Percentiles rank a stretch among this genome's conserved stretches.
Evolutionary conservation across 805 yeast genomes (phyloP).

Genomic region (Ogataea saltuana): DNA sequence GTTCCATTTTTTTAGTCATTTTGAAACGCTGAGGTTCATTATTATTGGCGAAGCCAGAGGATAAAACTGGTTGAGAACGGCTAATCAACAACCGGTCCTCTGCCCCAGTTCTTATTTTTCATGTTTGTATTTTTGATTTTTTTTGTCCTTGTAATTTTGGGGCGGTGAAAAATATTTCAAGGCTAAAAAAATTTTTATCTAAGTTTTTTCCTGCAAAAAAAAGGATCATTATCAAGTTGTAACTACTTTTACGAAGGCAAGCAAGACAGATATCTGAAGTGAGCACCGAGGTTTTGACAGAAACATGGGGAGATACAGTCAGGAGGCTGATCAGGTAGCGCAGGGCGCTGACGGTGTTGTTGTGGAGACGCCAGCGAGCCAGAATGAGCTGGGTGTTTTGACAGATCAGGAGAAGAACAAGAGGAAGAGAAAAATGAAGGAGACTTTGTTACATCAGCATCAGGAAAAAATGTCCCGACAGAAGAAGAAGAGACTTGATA

Average conservation of each 20-base stretch:
- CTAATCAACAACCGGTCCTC: no score
- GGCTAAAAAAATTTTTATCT: not conserved
- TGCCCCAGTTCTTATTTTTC: no score
- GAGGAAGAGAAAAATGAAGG: conserved; percentile 63
- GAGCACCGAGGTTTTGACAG: no score
- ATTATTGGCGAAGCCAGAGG: no score
- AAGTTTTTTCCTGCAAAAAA: conserved; percentile 1
- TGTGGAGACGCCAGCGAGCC: not conserved
- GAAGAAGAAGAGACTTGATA: conserved; percentile 79
- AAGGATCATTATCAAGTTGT: no score
- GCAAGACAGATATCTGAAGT: no score
- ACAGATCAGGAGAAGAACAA: conserved; percentile 61
- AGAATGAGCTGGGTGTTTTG: conserved; percentile 46
- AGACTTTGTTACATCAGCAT: conserved; percentile 56
- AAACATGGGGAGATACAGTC: no score
- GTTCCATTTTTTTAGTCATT: no score
- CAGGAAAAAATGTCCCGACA: conserved; percentile 70
- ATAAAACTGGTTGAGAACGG: no score
- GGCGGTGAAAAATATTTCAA: not conserved
- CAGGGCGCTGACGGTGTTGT: conserved; percentile 1
- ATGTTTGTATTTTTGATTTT: no score
- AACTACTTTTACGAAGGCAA: not conserved
- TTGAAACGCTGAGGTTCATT: no score
- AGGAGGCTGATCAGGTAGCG: not conserved
- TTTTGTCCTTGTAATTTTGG: no score